phyloP scores from a whole-genome alignment of 495 filamentous ascomycete species.

The Penicillium malachiteum region DNA sequence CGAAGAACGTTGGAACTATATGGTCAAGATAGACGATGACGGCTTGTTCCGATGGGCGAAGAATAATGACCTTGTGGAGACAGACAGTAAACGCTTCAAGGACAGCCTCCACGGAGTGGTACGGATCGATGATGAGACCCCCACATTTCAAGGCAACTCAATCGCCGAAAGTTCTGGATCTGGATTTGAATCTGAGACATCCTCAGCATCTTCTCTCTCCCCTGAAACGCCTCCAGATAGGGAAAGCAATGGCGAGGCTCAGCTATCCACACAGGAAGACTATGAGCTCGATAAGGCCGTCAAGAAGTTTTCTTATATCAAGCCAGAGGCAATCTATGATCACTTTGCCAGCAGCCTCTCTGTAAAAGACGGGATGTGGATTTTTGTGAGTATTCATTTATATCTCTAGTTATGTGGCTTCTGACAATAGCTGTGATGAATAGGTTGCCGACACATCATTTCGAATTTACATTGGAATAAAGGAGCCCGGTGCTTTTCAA shows the following conservation, averaged over 20 bases:
- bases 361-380: constrained; percentile 81
- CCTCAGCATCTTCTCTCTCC: constrained; percentile 10
- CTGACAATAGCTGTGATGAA: neutral
- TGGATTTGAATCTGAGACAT: neutral
- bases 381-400: constrained; percentile 58
- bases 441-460: constrained; percentile 72
- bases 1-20: constrained; percentile 70
- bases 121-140: constrained; percentile 57
- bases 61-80: constrained; percentile 73
- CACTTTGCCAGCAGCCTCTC: constrained; percentile 68
- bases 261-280: constrained; percentile 8
- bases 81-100: constrained; percentile 63
- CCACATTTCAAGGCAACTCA: constrained; percentile 38
- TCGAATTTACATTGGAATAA: constrained; percentile 87
- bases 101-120: constrained; percentile 82
- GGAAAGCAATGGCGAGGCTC: constrained; percentile 48
- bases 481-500: constrained; percentile 84
- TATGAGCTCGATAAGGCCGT: constrained; percentile 48
- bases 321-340: constrained; percentile 66
- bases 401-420: neutral
- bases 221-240: constrained; percentile 22
- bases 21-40: constrained; percentile 65
- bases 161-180: constrained; percentile 3
- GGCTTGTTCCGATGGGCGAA: constrained; percentile 78
- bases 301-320: constrained; percentile 66